Conservation (phyloP, 179 eudicot species). For the Dionaea muscipula region DNA sequence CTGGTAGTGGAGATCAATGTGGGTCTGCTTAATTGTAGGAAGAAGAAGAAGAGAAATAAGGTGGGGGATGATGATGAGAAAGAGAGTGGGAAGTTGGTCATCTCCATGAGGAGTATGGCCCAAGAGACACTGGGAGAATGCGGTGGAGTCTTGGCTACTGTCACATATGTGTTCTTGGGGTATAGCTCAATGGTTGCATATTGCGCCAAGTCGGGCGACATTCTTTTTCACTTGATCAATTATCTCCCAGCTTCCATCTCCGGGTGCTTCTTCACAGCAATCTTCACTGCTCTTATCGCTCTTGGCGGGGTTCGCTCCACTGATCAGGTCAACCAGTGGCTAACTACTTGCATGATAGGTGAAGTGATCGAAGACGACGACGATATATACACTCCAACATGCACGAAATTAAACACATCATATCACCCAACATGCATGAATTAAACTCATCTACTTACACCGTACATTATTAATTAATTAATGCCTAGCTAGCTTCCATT, state of each 20-base stretch:
- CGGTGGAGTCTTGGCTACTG: slow-evolving; percentile 43
- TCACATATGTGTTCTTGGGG: slow-evolving; percentile 44
- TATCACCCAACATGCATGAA: too few relatives aligned
- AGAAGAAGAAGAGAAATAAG: slow-evolving; percentile 13
- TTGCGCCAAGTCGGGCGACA: slow-evolving; percentile 51
- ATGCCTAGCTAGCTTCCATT: too few relatives aligned
- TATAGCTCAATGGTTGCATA: slow-evolving; percentile 51
- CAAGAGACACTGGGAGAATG: slow-evolving; percentile 56
- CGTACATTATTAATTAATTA: too few relatives aligned
- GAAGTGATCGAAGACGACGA: too few relatives aligned
- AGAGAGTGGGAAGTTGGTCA: too few relatives aligned
- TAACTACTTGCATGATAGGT: slow-evolving; percentile 52
- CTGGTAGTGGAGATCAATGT: slow-evolving; percentile 51
- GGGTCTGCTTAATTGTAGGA: slow-evolving; percentile 24
- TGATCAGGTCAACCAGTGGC: slow-evolving; percentile 48
- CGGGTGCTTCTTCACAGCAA: slow-evolving; percentile 31
- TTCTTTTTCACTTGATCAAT: slow-evolving; percentile 28
- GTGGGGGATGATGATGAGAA: slow-evolving; percentile 15
- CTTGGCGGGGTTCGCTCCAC: slow-evolving; percentile 44
- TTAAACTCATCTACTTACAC: too few relatives aligned
- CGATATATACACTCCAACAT: too few relatives aligned
- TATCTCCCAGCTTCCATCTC: slow-evolving; percentile 39
- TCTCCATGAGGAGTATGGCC: slow-evolving; percentile 57
- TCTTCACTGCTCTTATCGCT: slow-evolving; percentile 28
- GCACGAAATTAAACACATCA: too few relatives aligned